Evolutionary conservation across 345 rosid species (phyloP).

Genomic region (Eucalyptus curtisii): DNA sequence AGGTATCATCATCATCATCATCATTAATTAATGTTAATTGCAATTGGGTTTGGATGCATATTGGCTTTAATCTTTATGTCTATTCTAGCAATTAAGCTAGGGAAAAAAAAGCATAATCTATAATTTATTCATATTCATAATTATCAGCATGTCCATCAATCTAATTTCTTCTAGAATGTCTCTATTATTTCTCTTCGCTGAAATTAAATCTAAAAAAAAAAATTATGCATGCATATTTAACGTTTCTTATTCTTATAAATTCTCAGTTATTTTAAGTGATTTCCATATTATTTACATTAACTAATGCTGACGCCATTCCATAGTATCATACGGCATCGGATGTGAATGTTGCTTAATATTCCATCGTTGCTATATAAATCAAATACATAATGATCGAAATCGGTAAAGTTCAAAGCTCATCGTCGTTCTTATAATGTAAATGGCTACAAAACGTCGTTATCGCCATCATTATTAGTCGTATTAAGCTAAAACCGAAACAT

Average conservation of each 20-base stretch:
- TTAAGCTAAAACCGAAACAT: background rate
- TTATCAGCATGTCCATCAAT: background rate
- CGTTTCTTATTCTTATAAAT: background rate
- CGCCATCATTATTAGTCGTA: background rate
- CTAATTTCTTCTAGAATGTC: background rate
- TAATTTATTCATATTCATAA: background rate
- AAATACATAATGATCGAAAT: background rate
- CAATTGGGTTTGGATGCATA: background rate
- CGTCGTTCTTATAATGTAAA: background rate
- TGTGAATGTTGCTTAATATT: background rate
- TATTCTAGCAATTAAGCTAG: background rate
- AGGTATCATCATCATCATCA: too few species aligned
- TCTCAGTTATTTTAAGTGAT: background rate
- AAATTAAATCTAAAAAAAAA: background rate
- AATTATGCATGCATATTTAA: background rate
- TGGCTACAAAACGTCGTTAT: background rate
- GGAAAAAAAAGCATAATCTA: background rate
- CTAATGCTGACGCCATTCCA: fast-evolving
- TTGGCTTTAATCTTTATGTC: background rate
- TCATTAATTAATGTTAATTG: background rate
- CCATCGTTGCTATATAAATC: background rate
- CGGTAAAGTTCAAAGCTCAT: background rate
- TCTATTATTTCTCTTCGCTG: background rate
- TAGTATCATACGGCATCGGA: background rate
- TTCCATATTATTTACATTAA: background rate